Percentiles rank a stretch among this genome's conserved stretches.
These are phyloP conservation scores for Ceratobasidium papillatum DNA, from an alignment of 1,284 basidiomycete genomes.

Conservation along the genomic window DNA sequence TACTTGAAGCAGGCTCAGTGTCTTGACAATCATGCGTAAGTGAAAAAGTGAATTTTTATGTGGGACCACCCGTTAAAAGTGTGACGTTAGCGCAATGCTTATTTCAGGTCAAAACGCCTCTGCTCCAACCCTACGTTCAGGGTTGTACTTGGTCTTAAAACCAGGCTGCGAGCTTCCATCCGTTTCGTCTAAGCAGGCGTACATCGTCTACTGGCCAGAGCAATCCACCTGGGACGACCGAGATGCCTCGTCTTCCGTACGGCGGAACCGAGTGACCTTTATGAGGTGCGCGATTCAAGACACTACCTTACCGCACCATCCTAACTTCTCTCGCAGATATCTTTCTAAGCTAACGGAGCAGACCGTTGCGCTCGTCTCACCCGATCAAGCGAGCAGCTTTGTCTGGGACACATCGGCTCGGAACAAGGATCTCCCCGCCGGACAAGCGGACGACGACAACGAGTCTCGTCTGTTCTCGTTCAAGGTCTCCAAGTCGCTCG, in stretches of 20 bases:
- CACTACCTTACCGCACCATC: neutral
- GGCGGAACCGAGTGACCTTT: conserved; percentile 44
- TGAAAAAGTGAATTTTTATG: neutral
- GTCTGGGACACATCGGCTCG: conserved; percentile 36
- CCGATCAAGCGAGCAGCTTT: conserved; percentile 41
- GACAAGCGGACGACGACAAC: conserved; percentile 25
- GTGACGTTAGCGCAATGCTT: conserved; percentile 43
- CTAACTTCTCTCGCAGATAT: conserved; percentile 33
- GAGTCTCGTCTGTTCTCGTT: conserved; percentile 40
- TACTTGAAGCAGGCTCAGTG: conserved; percentile 54
- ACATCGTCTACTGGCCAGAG: conserved; percentile 46
- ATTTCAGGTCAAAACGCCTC: conserved; percentile 45
- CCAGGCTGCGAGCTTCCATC: neutral
- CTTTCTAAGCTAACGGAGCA: conserved; percentile 44
- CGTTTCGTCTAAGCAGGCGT: conserved; percentile 9
- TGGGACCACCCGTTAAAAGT: neutral
- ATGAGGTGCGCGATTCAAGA: conserved; percentile 38
- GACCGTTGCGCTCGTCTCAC: conserved; percentile 41
- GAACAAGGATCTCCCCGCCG: conserved; percentile 36
- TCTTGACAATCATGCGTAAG: conserved; percentile 55
- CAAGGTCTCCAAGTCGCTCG: conserved; percentile 64
- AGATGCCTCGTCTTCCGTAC: conserved; percentile 42
- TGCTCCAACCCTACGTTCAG: conserved; percentile 56
- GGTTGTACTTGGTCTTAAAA: conserved; percentile 57
- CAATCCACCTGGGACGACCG: conserved; percentile 44